These are phyloP conservation scores for Coccomyxa sp. DNA, from an alignment of 139 green algal species.

Conservation along the genomic window DNA sequence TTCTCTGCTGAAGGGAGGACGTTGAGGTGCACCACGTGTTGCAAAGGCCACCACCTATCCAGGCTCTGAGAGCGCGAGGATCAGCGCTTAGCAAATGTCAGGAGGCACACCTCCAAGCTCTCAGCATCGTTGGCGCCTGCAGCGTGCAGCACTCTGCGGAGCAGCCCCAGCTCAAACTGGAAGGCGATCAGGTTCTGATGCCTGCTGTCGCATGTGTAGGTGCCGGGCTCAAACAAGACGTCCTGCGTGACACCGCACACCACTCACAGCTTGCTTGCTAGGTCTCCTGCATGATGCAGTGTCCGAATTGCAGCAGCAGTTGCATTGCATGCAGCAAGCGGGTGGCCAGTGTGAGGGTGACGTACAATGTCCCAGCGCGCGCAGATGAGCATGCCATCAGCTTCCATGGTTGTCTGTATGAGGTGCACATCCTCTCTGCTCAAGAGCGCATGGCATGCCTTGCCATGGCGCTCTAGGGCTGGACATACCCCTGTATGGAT, in stretches of 20 bases:
- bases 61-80: too few species aligned
- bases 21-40: too few species aligned
- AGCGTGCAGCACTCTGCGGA: slow-evolving; percentile 51
- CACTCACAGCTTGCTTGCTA: background rate
- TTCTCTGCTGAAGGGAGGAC: too few species aligned
- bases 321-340: too few species aligned
- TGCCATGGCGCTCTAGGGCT: slow-evolving; percentile 77
- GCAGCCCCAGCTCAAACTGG: slow-evolving; percentile 51
- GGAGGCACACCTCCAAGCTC: background rate
- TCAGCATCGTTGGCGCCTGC: slow-evolving; percentile 17
- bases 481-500: slow-evolving; percentile 60
- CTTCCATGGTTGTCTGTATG: slow-evolving; percentile 54
- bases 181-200: slow-evolving; percentile 74
- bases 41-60: too few species aligned
- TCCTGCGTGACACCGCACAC: slow-evolving; percentile 25
- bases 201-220: slow-evolving; percentile 43
- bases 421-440: slow-evolving; percentile 51
- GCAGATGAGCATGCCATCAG: slow-evolving; percentile 63
- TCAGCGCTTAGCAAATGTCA: too few species aligned
- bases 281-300: background rate
- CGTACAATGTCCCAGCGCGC: slow-evolving; percentile 45
- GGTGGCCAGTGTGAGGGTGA: background rate
- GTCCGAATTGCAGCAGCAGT: background rate
- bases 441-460: slow-evolving; percentile 64
- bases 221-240: slow-evolving; percentile 52